These are phyloP conservation scores for Parmelia sp. DNA, from an alignment of 495 filamentous ascomycete genomes.

Conservation along the genomic window DNA sequence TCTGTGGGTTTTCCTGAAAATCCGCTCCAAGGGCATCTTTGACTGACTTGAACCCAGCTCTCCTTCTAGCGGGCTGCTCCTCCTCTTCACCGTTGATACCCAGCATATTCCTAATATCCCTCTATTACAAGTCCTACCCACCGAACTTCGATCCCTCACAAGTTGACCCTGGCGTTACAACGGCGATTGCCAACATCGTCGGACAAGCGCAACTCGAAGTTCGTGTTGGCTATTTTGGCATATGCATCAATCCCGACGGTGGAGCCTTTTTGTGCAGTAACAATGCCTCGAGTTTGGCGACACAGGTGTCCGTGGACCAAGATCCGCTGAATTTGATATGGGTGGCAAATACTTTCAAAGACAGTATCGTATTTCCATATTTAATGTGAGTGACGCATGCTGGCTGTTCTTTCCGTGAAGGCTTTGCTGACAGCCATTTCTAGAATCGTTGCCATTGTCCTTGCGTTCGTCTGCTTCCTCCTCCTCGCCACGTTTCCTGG, in stretches of 20 bases:
- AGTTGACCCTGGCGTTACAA: conserved; percentile 74
- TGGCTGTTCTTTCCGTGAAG: neutral
- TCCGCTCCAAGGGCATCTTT: neutral
- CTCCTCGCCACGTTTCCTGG: conserved; percentile 66
- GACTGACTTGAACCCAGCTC: conserved; percentile 26
- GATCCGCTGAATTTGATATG: conserved; percentile 67
- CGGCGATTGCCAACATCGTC: conserved; percentile 60
- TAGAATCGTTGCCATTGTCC: conserved; percentile 63
- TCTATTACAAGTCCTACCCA: conserved; percentile 60
- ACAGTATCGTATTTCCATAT: conserved; percentile 64
- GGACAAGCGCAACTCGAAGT: conserved; percentile 57
- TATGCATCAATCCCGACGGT: conserved; percentile 57
- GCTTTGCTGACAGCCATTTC: neutral
- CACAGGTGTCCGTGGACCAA: conserved; percentile 57
- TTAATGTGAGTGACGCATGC: conserved; percentile 39
- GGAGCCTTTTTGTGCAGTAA: conserved; percentile 61
- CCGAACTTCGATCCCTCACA: conserved; percentile 63
- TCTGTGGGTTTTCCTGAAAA: conserved; percentile 60
- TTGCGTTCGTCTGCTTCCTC: conserved; percentile 64
- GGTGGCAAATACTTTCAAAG: conserved; percentile 67
- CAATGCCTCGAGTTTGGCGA: conserved; percentile 59
- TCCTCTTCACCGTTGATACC: conserved; percentile 63
- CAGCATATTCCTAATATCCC: conserved; percentile 62
- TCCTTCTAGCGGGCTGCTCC: conserved; percentile 63
- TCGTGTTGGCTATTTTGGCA: conserved; percentile 66